Evolutionary conservation across 768 basidiomycete species (phyloP).

Genomic region (Trametes coccinea): DNA sequence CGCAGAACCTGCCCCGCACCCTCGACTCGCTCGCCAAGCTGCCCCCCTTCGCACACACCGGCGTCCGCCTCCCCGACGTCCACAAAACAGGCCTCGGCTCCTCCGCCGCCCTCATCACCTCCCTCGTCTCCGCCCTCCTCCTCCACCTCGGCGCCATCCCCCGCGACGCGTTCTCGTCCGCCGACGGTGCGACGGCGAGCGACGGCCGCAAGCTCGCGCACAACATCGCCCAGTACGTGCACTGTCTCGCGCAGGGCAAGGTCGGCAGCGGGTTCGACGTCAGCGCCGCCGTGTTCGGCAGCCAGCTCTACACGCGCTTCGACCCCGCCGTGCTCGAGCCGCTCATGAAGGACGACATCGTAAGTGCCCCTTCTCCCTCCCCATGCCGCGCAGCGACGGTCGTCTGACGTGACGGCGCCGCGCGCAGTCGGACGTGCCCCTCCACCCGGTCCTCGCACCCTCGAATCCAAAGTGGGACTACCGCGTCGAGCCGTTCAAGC

Average conservation of each 20-base stretch:
- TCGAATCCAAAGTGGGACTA: slow-evolving; percentile 76
- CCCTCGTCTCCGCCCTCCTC: slow-evolving; percentile 83
- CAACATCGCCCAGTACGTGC: slow-evolving; percentile 91
- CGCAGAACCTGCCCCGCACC: slow-evolving; percentile 59
- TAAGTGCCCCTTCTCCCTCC: slow-evolving; percentile 27
- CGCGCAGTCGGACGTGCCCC: slow-evolving; percentile 25
- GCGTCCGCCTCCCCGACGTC: slow-evolving; percentile 71
- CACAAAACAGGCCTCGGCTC: slow-evolving; percentile 99
- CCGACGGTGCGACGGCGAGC: slow-evolving; percentile 33
- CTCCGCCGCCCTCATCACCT: slow-evolving; percentile 95
- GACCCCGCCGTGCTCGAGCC: slow-evolving; percentile 65
- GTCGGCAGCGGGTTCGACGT: slow-evolving; percentile 98
- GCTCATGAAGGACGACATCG: slow-evolving; percentile 59
- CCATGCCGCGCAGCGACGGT: background rate
- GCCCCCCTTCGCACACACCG: slow-evolving; percentile 73
- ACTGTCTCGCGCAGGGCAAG: slow-evolving; percentile 97
- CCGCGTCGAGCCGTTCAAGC: slow-evolving; percentile 63
- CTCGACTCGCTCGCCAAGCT: slow-evolving; percentile 65
- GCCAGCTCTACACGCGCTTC: slow-evolving; percentile 90
- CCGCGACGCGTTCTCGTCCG: slow-evolving; percentile 41
- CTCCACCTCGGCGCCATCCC: slow-evolving; percentile 70
- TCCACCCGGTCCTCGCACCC: slow-evolving; percentile 59
- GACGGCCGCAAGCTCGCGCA: slow-evolving; percentile 70
- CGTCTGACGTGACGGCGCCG: background rate
- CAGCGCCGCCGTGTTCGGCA: slow-evolving; percentile 90